Base-by-base conservation (phyloP, 345 rosid species). In the Pugionium dolabratum region DNA sequence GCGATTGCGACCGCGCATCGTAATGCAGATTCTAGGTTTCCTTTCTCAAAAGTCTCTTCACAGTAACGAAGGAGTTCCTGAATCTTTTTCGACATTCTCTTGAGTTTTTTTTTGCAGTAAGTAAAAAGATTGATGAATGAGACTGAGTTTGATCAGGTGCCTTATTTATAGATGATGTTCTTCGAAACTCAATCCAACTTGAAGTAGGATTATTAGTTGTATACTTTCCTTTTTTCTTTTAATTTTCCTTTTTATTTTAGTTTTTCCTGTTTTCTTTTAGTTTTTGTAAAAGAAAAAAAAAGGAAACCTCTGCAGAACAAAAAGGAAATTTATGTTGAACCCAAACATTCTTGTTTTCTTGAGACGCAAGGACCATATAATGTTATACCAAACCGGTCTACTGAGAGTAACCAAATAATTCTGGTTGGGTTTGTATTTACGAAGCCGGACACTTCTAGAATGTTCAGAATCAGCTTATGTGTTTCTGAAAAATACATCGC, bases 41-140 rank as follows among this genome's bases (percentile, higher is more conserved):
- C 73, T 56, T 2, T 49, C 28, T 58, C 65, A 27, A 9, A 68
- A 44, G 18, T 68, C 29, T 68, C 73, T 68, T 59, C 73, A 28
- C 73, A 68, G 73, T 58, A 68, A 39, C 44, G 6, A 25, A 68
- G 66, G 4, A 59, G 5, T 28, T 49, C 43, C 0, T 49, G 2
- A 31, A 48, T 58, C 58, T 67, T 46, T 11, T 36, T 55, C 1
- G 37, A 54, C 62, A 65, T 66, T 54, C 30, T 52, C 34, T 65
- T 52, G 2, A 18, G 18, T 18, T 2, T 6, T 28, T 27, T 37
- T 5, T 9, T 8, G 5, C 39, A 62, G n/a, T 41, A 35, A 61
- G 5, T 18, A 18, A 18, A 18, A 18, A 18, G 18, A 18, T 18
- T 18, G 29, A 59, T 11, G 8, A 31, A 45, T 62, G 29, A 37